phyloP scores from a whole-genome alignment of 164 flowering plant genomes.

The Stephania japonica region DNA sequence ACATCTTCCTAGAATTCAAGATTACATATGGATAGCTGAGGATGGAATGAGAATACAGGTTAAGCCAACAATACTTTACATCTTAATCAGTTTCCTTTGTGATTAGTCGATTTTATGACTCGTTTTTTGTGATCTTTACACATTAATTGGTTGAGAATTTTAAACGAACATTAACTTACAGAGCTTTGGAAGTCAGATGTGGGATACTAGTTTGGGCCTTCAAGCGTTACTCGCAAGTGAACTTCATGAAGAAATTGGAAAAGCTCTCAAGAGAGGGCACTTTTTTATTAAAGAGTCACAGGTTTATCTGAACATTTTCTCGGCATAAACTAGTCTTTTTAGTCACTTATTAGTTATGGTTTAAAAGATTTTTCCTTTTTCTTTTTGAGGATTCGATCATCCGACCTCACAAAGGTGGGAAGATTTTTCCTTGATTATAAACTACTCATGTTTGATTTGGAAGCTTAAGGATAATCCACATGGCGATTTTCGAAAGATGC shows the following conservation, averaged over 20 bases:
- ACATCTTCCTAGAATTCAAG: constrained; percentile 41
- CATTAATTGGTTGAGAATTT: too few relatives aligned
- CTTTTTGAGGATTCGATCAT: too few relatives aligned
- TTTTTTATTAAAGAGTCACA: constrained; percentile 33
- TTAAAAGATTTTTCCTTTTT: too few relatives aligned
- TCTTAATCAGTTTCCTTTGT: too few relatives aligned
- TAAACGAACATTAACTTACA: neutral
- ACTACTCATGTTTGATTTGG: neutral
- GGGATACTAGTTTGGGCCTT: constrained; percentile 36
- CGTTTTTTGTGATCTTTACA: too few relatives aligned
- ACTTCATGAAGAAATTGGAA: constrained; percentile 27
- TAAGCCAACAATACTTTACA: too few relatives aligned
- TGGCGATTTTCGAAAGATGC: constrained; percentile 55
- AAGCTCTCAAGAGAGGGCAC: constrained; percentile 32
- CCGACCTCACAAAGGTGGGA: too few relatives aligned
- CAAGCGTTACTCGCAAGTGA: constrained; percentile 36
- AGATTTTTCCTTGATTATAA: too few relatives aligned
- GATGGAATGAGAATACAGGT: constrained; percentile 33
- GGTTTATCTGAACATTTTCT: constrained; percentile 14
- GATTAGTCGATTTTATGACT: too few relatives aligned
- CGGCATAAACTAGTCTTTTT: too few relatives aligned
- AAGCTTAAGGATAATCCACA: constrained; percentile 56
- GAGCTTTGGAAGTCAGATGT: constrained; percentile 32
- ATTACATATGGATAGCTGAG: constrained; percentile 48
- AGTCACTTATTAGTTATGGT: too few relatives aligned